Base-by-base conservation (phyloP, 176 grass and related monocot species). In the Rhynchospora tenuis region DNA sequence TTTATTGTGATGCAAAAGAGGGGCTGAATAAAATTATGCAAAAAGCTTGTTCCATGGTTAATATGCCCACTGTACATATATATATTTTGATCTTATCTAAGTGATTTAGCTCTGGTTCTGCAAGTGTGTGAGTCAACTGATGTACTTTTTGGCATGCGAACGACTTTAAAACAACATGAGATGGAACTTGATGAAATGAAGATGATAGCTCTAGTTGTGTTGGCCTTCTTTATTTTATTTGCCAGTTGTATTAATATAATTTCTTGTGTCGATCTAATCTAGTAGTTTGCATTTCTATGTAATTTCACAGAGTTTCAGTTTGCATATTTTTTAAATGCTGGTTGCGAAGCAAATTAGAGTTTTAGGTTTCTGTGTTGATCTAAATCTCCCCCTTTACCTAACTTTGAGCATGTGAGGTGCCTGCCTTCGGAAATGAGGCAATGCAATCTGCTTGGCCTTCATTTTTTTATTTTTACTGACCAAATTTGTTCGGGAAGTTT, bases 121-220 rank as follows among this genome's bases (percentile, higher is more conserved):
- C 45, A 55, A 76, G 73, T 54, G 73, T 76, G 73, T 76, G 47
- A 31, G 24, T 54, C 52, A 76, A 55, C 72, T 76, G 72, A 75
- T 75, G 47, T 43, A n/a, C 24, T 76, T 55, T 76, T 47, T 55
- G 29, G 48, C 72, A 76, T 76, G 23, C 72, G 15, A 76, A 55
- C 23, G 73, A 76, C 73, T 76, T 52, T 27, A 76, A 51, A 76
- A 29, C 29, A 76, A 55, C 48, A 55, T 55, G 47, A 76, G 73
- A 55, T 70, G 26, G 73, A 75, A 76, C 73, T 17, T 17, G 73
- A 76, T 29, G 48, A 31, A 76, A 76, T 55, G 23, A 24, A 54
- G 73, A 55, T 55, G 5, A 29, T 76, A 14, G 3, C 9, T 54
- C 27, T 54, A 73, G 69, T 73, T 50, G n/a, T 23, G 38, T 4